phyloP scores from a whole-genome alignment of 371 early-diverging fungal species.

The Mucor sp. region DNA sequence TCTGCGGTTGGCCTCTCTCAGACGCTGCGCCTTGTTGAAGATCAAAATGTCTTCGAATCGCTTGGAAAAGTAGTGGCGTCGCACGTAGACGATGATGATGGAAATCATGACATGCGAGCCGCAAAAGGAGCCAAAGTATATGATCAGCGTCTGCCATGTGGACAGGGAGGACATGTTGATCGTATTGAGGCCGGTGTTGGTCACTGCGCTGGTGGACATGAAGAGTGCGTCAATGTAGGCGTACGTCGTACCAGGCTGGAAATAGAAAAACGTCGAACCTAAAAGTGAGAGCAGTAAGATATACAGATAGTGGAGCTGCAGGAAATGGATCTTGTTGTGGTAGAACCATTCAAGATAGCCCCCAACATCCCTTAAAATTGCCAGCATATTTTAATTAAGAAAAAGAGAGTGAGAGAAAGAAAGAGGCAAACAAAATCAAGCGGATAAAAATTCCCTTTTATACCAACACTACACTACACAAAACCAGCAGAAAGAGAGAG shows the following conservation, averaged over 20 bases:
- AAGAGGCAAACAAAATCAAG: neutral
- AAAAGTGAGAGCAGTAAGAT: conserved; percentile 35
- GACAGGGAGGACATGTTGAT: conserved; percentile 34
- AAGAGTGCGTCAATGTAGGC: conserved; percentile 47
- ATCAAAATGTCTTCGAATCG: conserved; percentile 49
- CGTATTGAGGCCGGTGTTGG: conserved; percentile 47
- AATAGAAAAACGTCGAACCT: conserved; percentile 37
- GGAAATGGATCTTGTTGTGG: conserved; percentile 39
- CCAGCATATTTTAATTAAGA: neutral
- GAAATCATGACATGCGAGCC: conserved; percentile 42
- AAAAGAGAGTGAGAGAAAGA: neutral
- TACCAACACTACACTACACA: neutral
- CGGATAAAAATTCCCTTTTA: conserved; percentile 2
- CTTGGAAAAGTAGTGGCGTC: conserved; percentile 47
- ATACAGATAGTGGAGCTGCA: conserved; percentile 48
- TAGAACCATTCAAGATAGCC: conserved; percentile 24
- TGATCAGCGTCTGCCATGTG: conserved; percentile 32
- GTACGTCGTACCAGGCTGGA: conserved; percentile 37
- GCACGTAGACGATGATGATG: conserved; percentile 34
- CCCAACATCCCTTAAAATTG: neutral
- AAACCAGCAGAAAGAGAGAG: neutral
- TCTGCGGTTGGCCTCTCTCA: conserved; percentile 35
- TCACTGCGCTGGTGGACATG: conserved; percentile 39
- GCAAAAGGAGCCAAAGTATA: conserved; percentile 36
- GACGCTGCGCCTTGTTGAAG: conserved; percentile 36